These are phyloP conservation scores for Neofusicoccum umdonicola DNA, from an alignment of 2,329 filamentous ascomycete genomes.

Conservation along the genomic window DNA sequence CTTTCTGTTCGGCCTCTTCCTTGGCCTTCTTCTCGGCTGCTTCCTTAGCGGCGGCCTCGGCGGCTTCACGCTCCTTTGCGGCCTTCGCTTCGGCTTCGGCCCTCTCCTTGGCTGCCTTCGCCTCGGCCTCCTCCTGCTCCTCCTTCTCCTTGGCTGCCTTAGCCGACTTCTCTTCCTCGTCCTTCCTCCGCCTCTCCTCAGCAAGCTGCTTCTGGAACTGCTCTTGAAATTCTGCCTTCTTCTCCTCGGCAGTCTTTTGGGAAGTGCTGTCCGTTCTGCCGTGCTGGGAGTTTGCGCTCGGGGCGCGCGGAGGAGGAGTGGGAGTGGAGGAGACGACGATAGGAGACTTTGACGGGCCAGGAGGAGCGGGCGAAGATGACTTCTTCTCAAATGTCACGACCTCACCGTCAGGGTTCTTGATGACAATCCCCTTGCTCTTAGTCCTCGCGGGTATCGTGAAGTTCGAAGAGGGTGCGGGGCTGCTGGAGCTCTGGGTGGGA, in stretches of 20 bases:
- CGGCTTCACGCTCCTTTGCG: conserved; percentile 46
- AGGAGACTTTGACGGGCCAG: conserved; percentile 56
- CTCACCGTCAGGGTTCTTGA: conserved; percentile 81
- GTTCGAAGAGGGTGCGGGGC: conserved; percentile 60
- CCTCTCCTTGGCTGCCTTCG: conserved; percentile 48
- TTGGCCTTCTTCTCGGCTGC: conserved; percentile 39
- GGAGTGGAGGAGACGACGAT: conserved; percentile 75
- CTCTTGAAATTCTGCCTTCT: conserved; percentile 60
- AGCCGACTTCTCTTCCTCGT: conserved; percentile 41
- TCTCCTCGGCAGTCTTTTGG: conserved; percentile 73
- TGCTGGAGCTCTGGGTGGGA: conserved; percentile 56
- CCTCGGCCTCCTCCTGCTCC: conserved; percentile 49
- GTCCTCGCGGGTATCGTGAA: conserved; percentile 61
- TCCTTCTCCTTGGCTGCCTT: conserved; percentile 42
- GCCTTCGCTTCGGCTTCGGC: conserved; percentile 43
- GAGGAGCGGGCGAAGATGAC: conserved; percentile 46
- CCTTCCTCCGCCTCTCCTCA: conserved; percentile 40
- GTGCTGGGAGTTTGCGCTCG: conserved; percentile 65
- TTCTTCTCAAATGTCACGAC: conserved; percentile 62
- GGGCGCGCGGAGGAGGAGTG: conserved; percentile 67
- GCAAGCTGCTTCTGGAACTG: conserved; percentile 60
- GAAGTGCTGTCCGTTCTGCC: conserved; percentile 67
- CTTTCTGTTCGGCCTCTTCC: conserved; percentile 20
- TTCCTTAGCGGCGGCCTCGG: conserved; percentile 43
- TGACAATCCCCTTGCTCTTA: conserved; percentile 74